Evolutionary conservation across 2,329 filamentous ascomycete species (phyloP), one percentile per base, ranked within the genome.

Genomic region (Fusarium penzigii): DNA sequence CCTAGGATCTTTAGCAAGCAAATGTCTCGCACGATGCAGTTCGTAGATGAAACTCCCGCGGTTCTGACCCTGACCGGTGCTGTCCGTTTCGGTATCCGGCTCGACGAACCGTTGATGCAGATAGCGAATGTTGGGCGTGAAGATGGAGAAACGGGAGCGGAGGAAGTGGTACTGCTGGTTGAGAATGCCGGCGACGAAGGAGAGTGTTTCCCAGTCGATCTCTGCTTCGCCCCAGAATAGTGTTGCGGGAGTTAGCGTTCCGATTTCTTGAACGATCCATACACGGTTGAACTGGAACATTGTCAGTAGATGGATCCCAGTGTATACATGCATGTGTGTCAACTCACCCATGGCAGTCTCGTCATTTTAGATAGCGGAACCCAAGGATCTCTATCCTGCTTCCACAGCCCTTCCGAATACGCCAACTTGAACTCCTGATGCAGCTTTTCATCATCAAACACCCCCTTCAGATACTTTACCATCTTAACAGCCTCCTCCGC

Each of bases 261-360:
- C 70, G 20, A 72, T 72, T 17, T 72, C 70, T 36, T 72, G 70
- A 17, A 70, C 69, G 29, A 72, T 71, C 70, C 70, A 72, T 39
- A 71, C 64, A 11, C 70, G 65, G 29, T 66, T 63, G 36, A 72
- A 72, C 70, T 72, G 29, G 17, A 44, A 6, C n/a, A n/a, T 17
- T 36, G 25, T 55, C 17, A 56, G 53, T 17, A 44, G 20, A 42
- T 25, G 20, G 20, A 25, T 25, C 20, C 29, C 10, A 17, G 14
- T 3, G 29, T 17, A 16, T 16, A 14, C 20, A 12, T 10, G 14
- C 39, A 16, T 12, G 7, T 7, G 10, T n/a, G 20, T 17, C 38
- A 39, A 61, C 69, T 61, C 49, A 71, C 69, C 69, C 69, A 72
- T 5, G 66, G 65, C 7, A 65, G 43, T 39, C 63, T 68, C 12